Conservation (phyloP, 192 early-diverging fungal genomes). For the Pilaira anomala region DNA sequence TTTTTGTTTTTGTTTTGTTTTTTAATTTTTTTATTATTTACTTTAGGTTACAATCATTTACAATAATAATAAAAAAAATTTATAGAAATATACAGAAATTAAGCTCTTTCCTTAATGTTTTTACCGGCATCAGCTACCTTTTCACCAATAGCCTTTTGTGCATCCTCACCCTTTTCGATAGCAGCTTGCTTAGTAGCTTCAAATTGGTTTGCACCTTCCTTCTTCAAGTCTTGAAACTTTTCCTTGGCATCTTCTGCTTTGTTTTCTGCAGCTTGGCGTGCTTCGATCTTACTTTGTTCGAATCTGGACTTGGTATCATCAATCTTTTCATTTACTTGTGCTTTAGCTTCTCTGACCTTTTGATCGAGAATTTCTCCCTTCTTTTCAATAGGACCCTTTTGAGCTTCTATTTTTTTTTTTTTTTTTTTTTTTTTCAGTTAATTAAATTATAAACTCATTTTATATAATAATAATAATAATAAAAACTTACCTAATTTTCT, state of each 20-base stretch:
- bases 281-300: neutral
- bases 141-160: neutral
- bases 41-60: slow-evolving; percentile 8
- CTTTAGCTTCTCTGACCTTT: neutral
- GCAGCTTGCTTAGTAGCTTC: slow-evolving; percentile 12
- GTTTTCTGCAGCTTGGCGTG: neutral
- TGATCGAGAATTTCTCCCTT: neutral
- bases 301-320: neutral
- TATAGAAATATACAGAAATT: neutral
- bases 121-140: slow-evolving; percentile 14
- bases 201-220: neutral
- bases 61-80: neutral
- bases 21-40: neutral
- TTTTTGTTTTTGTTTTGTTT: neutral
- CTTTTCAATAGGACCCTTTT: slow-evolving; percentile 11
- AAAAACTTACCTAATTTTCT: neutral
- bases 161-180: slow-evolving; percentile 4
- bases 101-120: slow-evolving; percentile 11
- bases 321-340: neutral
- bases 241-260: neutral
- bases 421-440: too few species aligned
- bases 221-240: neutral
- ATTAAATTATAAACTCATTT: too few species aligned
- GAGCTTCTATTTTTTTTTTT: neutral
- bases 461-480: too few species aligned